phyloP scores from a whole-genome alignment of 352 stramenopile genomes.

The Hyaloperonospora brassicae region DNA sequence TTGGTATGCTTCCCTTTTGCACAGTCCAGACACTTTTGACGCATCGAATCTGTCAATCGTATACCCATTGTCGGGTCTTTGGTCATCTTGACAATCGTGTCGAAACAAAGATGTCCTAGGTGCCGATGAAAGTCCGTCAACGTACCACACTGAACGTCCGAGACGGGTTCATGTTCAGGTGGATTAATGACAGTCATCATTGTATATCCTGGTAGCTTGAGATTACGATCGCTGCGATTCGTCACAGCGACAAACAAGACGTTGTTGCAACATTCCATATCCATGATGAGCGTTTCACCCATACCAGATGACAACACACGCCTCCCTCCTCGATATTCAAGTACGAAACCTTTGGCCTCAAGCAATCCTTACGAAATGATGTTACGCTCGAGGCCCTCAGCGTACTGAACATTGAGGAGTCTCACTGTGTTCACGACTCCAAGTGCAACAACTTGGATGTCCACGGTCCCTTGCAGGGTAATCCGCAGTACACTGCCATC shows the following conservation, averaged over 20 bases:
- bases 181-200: neutral
- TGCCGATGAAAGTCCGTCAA: neutral
- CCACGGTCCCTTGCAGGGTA: neutral
- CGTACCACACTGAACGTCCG: neutral
- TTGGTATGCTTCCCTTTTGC: too few relatives aligned
- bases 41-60: too few relatives aligned
- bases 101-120: too few relatives aligned
- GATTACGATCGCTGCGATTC: too few relatives aligned
- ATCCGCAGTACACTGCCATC: neutral
- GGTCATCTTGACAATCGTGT: too few relatives aligned
- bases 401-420: neutral
- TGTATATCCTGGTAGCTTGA: neutral
- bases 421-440: neutral
- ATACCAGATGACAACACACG: too few relatives aligned
- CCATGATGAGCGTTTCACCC: too few relatives aligned
- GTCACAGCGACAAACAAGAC: neutral
- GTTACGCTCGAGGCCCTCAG: neutral
- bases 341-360: neutral
- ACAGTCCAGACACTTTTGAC: too few relatives aligned
- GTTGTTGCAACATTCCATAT: too few relatives aligned
- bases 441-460: neutral
- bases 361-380: neutral
- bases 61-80: too few relatives aligned
- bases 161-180: too few relatives aligned
- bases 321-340: neutral